Conservation (phyloP, 345 rosid genomes). For the Pugionium cornutum region DNA sequence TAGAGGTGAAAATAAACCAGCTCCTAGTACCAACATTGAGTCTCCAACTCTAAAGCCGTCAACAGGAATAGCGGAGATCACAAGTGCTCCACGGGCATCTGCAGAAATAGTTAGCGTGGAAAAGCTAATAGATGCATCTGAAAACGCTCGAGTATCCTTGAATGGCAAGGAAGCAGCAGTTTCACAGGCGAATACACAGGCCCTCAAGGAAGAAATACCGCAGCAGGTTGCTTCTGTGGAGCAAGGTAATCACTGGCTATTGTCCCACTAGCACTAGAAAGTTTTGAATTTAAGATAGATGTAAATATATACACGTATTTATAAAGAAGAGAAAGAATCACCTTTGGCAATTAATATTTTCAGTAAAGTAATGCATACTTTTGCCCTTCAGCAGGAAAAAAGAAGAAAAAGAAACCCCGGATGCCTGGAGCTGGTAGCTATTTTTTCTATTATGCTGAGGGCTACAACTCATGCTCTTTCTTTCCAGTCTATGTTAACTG, state of each 20-base stretch:
- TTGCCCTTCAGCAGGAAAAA: constrained; percentile 56
- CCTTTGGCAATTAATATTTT: not conserved
- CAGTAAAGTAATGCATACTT: constrained; percentile 6
- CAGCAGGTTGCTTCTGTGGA: constrained; percentile 67
- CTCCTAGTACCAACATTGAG: constrained; percentile 57
- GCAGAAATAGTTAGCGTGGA: constrained; percentile 49
- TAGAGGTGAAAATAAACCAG: constrained; percentile 63
- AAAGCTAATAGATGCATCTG: constrained; percentile 57
- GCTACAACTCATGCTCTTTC: not conserved
- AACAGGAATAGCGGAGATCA: constrained; percentile 49
- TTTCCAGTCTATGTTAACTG: constrained; percentile 1
- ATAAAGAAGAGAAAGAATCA: constrained; percentile 5
- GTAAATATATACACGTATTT: too few relatives aligned
- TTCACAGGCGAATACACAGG: constrained; percentile 62
- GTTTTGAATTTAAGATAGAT: constrained; percentile 12
- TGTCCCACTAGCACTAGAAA: not conserved
- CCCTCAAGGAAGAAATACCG: constrained; percentile 65
- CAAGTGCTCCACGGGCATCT: constrained; percentile 42
- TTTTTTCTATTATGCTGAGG: not conserved
- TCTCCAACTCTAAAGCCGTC: constrained; percentile 43
- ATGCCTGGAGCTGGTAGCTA: constrained; percentile 36
- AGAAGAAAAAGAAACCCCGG: constrained; percentile 82
- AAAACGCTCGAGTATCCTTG: constrained; percentile 63
- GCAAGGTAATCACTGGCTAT: constrained; percentile 52
- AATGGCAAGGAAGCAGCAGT: constrained; percentile 64